Percentiles rank a stretch among this genome's conserved stretches.
phyloP scores from a whole-genome alignment of 352 stramenopile species.

The Phytophthora tubulina region DNA sequence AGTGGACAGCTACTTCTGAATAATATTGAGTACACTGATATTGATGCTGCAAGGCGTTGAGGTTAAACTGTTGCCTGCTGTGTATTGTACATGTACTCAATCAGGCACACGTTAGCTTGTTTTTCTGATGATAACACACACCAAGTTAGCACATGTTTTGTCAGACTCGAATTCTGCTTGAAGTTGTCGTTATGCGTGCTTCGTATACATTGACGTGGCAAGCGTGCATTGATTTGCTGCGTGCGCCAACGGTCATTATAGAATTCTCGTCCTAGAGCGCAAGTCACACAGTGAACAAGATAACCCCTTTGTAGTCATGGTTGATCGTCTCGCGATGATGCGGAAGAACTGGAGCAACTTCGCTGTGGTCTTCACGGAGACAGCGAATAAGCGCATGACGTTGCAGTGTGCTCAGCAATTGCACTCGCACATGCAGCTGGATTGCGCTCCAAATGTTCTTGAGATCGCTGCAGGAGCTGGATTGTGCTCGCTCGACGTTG shows the following conservation, averaged over 20 bases:
- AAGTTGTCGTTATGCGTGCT: neutral
- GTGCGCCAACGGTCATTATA: neutral
- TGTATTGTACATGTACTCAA: too few relatives aligned
- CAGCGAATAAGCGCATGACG: slow-evolving; percentile 56
- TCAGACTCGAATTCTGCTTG: neutral
- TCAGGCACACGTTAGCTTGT: too few relatives aligned
- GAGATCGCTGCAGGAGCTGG: slow-evolving; percentile 58
- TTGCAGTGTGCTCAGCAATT: slow-evolving; percentile 53
- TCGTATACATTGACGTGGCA: neutral
- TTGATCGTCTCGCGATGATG: slow-evolving; percentile 21
- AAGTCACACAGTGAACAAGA: neutral
- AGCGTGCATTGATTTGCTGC: too few relatives aligned
- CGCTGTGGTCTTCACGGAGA: slow-evolving; percentile 51
- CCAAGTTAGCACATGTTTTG: neutral
- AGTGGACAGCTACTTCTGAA: neutral
- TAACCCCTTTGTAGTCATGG: neutral
- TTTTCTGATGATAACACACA: neutral
- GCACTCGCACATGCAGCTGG: slow-evolving; percentile 59
- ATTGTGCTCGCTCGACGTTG: slow-evolving; percentile 49
- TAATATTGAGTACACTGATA: too few relatives aligned
- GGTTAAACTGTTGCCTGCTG: neutral
- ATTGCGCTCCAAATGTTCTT: slow-evolving; percentile 44
- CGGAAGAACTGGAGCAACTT: slow-evolving; percentile 47
- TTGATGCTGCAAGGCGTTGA: slow-evolving; percentile 5
- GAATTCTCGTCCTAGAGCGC: neutral